Conservation (phyloP, 371 early-diverging fungal genomes). For the Mortierella sp. region DNA sequence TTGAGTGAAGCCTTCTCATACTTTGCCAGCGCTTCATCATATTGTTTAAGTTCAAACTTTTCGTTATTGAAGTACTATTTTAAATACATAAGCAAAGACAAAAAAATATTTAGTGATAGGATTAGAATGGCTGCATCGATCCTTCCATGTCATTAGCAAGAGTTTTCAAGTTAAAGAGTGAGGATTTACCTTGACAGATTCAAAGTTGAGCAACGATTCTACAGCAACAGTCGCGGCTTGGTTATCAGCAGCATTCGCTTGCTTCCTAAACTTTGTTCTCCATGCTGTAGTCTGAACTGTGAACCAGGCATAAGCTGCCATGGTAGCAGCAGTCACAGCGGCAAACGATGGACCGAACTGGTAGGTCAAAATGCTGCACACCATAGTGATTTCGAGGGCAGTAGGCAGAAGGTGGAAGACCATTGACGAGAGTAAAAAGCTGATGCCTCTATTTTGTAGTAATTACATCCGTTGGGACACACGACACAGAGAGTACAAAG, state of each 20-base stretch:
- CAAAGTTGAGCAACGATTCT: constrained; percentile 95
- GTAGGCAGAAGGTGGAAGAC: constrained; percentile 96
- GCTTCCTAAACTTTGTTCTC: constrained; percentile 88
- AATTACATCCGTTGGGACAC: not conserved
- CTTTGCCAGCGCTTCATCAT: constrained; percentile 86
- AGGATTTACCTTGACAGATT: constrained; percentile 85
- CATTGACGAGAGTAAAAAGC: constrained; percentile 90
- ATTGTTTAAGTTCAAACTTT: constrained; percentile 85
- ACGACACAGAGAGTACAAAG: not conserved
- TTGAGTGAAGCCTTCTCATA: constrained; percentile 94
- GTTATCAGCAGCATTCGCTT: constrained; percentile 96
- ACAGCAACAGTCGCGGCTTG: constrained; percentile 91
- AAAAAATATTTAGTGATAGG: not conserved
- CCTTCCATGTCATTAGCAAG: not conserved
- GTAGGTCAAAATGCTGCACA: constrained; percentile 92
- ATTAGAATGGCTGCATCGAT: not conserved
- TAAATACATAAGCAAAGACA: not conserved
- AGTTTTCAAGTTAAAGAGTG: too few relatives aligned
- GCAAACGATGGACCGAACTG: constrained; percentile 90
- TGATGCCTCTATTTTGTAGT: constrained; percentile 80
- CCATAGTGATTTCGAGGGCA: constrained; percentile 93
- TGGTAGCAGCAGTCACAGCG: constrained; percentile 86
- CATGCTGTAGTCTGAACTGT: constrained; percentile 89
- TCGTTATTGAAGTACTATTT: constrained; percentile 90
- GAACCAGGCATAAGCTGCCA: constrained; percentile 89